A percentile compares a stretch with the other conserved stretches of the same genome.
phyloP scores from a whole-genome alignment of 495 filamentous ascomycete species.

The Neurospora hispaniola region DNA sequence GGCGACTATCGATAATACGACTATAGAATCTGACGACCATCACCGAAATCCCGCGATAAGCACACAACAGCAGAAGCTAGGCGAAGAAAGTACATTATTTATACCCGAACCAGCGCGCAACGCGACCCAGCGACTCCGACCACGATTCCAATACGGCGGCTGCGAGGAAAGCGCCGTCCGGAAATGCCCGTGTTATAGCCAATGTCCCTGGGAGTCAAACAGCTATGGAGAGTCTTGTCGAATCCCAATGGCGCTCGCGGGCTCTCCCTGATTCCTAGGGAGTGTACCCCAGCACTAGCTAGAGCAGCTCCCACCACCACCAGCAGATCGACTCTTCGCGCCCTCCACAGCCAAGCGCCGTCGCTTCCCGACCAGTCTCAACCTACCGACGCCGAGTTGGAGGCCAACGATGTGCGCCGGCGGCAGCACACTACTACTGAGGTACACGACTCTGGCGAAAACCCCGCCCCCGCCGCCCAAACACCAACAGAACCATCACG shows the following conservation, averaged over 20 bases:
- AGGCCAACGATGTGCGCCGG: not conserved
- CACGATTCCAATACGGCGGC: not conserved
- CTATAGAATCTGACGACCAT: not conserved
- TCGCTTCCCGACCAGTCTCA: not conserved
- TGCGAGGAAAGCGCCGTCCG: not conserved
- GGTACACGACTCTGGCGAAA: not conserved
- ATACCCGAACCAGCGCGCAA: not conserved
- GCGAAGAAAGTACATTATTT: not conserved
- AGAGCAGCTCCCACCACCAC: not conserved
- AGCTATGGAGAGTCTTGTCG: slow-evolving; percentile 24
- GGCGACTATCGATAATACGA: not conserved
- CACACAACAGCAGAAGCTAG: not conserved
- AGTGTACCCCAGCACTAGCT: slow-evolving; percentile 2
- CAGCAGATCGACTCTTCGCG: not conserved
- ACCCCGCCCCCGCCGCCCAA: not conserved
- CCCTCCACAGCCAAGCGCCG: not conserved
- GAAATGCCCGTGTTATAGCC: slow-evolving; percentile 26
- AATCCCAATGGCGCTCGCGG: slow-evolving; percentile 9
- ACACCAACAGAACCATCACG: not conserved
- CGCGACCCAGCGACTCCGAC: not conserved
- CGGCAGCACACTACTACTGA: not conserved
- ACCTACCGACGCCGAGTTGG: not conserved
- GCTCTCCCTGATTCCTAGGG: slow-evolving; percentile 28
- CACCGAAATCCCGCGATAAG: not conserved
- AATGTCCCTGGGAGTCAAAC: slow-evolving; percentile 35